Evolutionary conservation across 495 filamentous ascomycete genomes (phyloP).

Genomic region (Peziza echinospora): DNA sequence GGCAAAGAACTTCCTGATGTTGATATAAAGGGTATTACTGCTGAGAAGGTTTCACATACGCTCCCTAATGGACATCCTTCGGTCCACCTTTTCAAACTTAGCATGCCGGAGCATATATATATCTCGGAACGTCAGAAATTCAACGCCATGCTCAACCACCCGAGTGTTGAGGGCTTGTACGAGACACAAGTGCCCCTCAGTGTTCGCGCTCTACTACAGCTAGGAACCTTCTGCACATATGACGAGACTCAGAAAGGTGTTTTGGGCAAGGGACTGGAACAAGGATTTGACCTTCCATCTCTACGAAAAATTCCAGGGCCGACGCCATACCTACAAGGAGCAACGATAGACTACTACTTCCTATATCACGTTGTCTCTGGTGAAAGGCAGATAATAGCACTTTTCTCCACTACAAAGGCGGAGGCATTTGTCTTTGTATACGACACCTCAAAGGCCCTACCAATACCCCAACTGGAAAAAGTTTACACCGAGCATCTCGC

Average conservation of each 20-base stretch:
- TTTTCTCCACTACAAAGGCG: constrained; percentile 67
- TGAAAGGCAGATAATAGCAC: constrained; percentile 74
- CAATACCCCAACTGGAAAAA: constrained; percentile 73
- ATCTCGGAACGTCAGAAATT: constrained; percentile 66
- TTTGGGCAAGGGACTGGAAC: constrained; percentile 76
- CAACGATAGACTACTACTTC: constrained; percentile 58
- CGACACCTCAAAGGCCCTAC: constrained; percentile 50
- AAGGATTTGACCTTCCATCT: constrained; percentile 72
- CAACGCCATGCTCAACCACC: constrained; percentile 61
- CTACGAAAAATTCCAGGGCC: constrained; percentile 44
- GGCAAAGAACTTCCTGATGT: constrained; percentile 70
- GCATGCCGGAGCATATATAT: constrained; percentile 70
- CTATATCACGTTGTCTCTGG: constrained; percentile 80
- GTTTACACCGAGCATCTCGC: constrained; percentile 62
- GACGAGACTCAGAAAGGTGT: constrained; percentile 78
- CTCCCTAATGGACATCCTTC: constrained; percentile 90
- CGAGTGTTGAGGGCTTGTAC: constrained; percentile 90
- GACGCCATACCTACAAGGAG: constrained; percentile 47
- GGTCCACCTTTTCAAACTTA: constrained; percentile 80
- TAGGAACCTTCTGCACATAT: constrained; percentile 88
- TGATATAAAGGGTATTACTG: constrained; percentile 63
- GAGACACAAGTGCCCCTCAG: constrained; percentile 77
- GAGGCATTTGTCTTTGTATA: constrained; percentile 71
- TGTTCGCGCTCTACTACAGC: constrained; percentile 60
- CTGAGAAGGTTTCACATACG: constrained; percentile 78